Percentiles rank a stretch among this genome's conserved stretches.
phyloP scores from a whole-genome alignment of 1,284 basidiomycete species.

The Cutaneotrichosporon spelunceum region DNA sequence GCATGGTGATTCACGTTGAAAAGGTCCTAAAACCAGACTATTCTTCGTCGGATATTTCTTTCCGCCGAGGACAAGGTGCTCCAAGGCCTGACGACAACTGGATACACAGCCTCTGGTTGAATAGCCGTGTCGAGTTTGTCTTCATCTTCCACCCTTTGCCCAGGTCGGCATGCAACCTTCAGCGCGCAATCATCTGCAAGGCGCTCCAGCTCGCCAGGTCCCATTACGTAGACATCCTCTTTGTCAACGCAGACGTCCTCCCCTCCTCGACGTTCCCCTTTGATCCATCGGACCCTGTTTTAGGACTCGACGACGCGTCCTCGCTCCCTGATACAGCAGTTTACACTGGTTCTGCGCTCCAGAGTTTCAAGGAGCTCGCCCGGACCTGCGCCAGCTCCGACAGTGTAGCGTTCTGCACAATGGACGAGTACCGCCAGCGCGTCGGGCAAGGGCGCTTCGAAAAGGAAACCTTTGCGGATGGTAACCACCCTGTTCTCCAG shows the following conservation, averaged over 20 bases:
- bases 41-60: too few species aligned
- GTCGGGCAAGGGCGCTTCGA: not conserved
- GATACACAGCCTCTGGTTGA: too few species aligned
- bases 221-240: not conserved
- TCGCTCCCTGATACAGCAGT: not conserved
- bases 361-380: not conserved
- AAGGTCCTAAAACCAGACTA: not conserved
- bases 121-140: not conserved
- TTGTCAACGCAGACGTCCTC: not conserved
- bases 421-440: not conserved
- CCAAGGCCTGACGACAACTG: too few species aligned
- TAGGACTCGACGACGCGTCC: not conserved
- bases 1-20: not conserved
- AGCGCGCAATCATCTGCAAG: not conserved
- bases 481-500: not conserved
- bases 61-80: too few species aligned
- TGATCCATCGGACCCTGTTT: not conserved
- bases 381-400: not conserved
- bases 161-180: not conserved
- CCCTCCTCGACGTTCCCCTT: not conserved
- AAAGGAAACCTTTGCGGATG: not conserved
- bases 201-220: not conserved
- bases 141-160: not conserved
- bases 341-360: not conserved
- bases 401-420: not conserved